A percentile compares a stretch with the other conserved stretches of the same genome.
Conservation (phyloP, 768 basidiomycete species). For the Pisolithus tinctorius region DNA sequence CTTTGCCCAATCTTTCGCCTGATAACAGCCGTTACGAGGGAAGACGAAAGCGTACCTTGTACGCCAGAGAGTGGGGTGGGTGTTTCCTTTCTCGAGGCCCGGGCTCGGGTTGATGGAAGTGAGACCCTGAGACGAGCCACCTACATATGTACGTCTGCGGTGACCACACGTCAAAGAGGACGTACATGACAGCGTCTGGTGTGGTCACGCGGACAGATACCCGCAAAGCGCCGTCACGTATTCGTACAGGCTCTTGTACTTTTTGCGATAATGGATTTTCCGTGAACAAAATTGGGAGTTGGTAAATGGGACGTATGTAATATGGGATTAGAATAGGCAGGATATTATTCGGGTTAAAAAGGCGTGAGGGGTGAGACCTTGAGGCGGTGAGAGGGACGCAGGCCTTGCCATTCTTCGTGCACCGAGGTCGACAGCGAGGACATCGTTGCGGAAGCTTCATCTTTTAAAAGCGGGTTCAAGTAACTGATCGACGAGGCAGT, state of each 20-base stretch:
- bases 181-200: constrained; percentile 1
- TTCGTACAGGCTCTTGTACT: constrained; percentile 1
- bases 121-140: constrained; percentile 4
- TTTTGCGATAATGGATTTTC: constrained; percentile 9
- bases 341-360: constrained; percentile 6
- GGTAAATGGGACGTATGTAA: constrained; percentile 12
- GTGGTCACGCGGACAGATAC: neutral
- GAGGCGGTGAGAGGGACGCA: neutral
- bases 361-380: neutral
- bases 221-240: constrained; percentile 1
- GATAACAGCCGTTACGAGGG: neutral
- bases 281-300: constrained; percentile 7
- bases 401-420: neutral
- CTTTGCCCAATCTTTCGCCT: neutral
- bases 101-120: neutral
- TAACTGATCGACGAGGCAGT: constrained; percentile 8
- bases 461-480: neutral
- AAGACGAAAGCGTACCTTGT: neutral
- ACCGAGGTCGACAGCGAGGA: neutral
- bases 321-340: constrained; percentile 6
- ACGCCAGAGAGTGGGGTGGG: neutral
- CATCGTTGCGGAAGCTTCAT: neutral
- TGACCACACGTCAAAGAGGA: neutral
- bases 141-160: constrained; percentile 4
- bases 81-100: neutral